Evolutionary conservation across 1,284 basidiomycete genomes (phyloP).

Genomic region (Peniophora sp.): DNA sequence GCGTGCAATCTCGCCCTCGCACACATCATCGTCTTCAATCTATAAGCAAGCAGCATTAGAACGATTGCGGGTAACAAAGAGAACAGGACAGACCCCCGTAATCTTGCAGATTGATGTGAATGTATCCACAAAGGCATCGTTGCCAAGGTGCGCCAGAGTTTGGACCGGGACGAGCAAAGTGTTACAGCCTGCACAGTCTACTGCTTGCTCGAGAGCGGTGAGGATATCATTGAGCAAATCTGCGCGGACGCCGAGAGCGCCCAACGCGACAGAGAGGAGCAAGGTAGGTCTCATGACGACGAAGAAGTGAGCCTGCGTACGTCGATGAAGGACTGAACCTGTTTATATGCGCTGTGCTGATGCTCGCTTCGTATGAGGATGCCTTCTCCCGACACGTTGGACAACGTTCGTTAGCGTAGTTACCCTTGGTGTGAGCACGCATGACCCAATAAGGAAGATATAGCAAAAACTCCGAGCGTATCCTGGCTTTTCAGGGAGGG

Average conservation of each 20-base stretch:
- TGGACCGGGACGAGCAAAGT: constrained; percentile 31
- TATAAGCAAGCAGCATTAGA: no score
- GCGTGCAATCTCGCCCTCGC: constrained; percentile 38
- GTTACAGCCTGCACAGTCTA: constrained; percentile 37
- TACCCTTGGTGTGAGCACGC: no score
- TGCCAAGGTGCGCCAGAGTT: constrained; percentile 33
- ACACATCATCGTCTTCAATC: constrained; percentile 41
- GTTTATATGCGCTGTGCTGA: no score
- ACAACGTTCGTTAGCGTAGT: no score
- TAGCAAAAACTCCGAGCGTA: no score
- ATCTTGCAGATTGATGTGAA: constrained; percentile 34
- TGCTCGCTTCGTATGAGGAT: no score
- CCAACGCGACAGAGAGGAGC: neutral
- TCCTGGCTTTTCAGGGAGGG: no score
- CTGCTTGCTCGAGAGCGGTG: constrained; percentile 29
- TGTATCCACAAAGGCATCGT: constrained; percentile 30
- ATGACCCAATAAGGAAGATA: no score
- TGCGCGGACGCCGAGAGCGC: neutral
- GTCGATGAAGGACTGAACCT: no score
- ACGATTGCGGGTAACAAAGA: no score
- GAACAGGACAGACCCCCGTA: constrained; percentile 22
- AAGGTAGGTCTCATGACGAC: neutral
- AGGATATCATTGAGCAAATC: constrained; percentile 30
- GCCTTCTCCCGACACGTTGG: no score
- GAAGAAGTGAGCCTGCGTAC: no score